Evolutionary conservation across 2,329 filamentous ascomycete genomes (phyloP), one percentile per base, ranked within the genome.

Genomic region (Aspergillus pseudonomiae): DNA sequence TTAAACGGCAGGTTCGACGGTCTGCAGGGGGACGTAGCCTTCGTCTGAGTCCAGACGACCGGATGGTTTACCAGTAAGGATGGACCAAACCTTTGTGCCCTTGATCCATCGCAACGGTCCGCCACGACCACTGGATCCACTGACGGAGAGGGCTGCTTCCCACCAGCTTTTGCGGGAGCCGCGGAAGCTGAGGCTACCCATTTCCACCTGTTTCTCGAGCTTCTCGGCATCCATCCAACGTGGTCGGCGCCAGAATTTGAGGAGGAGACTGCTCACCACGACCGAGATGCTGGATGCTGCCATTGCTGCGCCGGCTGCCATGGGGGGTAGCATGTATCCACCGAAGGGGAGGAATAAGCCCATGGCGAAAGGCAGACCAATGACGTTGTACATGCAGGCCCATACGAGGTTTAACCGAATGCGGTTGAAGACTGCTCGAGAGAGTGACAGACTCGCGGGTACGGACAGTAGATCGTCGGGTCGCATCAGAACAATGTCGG

Each of bases 341-440:
- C 94, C 95, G 68, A 97, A 88, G 0, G 95, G 94, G 5, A 99
- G 83, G 82, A 98, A 96, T 71, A 98, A 81, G 28, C 95, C 95
- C 95, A 98, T 98, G 46, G 95, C 95, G 71, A 99, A 96, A 2
- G 95, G 95, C 16, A 99, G 84, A 1, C 95, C 95, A 65, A 98
- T 81, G 56, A 93, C 67, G 77, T 99, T 99, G 85, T 99, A 99
- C 67, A 93, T 81, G 77, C 93, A 98, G 0, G 94, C 94, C 92
- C 95, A 97, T 2, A 89, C 83, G 3, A 99, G 85, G 78, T 99
- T 99, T 70, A 96, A 79, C 82, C 96, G 96, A 83, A 99, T 99
- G 68, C 95, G 89, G 61, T 83, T 85, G 84, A 99, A 98, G 74
- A 98, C 97, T 41, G 87, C 88, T 48, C 90, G 88, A 24, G 92